Conservation (phyloP, 2,329 filamentous ascomycete genomes). For the Coleophoma crateriformis region DNA sequence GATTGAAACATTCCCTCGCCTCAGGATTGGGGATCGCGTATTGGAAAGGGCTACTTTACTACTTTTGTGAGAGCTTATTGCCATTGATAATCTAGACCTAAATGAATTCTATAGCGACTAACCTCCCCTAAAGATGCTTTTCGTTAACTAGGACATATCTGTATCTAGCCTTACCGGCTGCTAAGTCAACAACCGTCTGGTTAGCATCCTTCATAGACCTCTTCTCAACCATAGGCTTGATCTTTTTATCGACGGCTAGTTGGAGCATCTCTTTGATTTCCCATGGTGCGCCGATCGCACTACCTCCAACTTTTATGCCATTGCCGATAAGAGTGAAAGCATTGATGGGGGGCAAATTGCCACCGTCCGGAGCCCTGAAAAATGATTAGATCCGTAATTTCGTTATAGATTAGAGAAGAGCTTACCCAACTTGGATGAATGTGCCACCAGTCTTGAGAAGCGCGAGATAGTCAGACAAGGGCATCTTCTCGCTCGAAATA, state of each 20-base stretch:
- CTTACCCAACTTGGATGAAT: constrained; percentile 45
- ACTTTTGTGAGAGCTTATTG: no score
- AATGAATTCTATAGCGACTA: no score
- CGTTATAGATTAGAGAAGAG: neutral
- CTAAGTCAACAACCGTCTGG: constrained; percentile 49
- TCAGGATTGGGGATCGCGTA: no score
- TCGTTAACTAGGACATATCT: constrained; percentile 42
- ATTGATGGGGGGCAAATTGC: neutral
- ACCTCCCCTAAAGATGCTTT: no score
- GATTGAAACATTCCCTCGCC: no score
- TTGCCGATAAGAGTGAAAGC: neutral
- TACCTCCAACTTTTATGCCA: constrained; percentile 30
- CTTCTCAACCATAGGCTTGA: constrained; percentile 52
- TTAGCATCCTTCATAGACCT: constrained; percentile 54
- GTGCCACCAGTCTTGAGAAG: constrained; percentile 54
- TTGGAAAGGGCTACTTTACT: no score
- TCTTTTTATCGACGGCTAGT: constrained; percentile 28
- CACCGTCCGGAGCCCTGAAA: neutral
- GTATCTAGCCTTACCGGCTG: constrained; percentile 47
- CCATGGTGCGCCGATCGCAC: constrained; percentile 54
- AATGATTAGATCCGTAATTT: neutral
- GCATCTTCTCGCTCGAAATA: constrained; percentile 53
- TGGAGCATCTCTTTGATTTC: constrained; percentile 53
- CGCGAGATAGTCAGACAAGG: constrained; percentile 52
- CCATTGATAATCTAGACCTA: no score